These are phyloP conservation scores for Penicillium italicum DNA, from an alignment of 2,329 filamentous ascomycete genomes.

Conservation along the genomic window DNA sequence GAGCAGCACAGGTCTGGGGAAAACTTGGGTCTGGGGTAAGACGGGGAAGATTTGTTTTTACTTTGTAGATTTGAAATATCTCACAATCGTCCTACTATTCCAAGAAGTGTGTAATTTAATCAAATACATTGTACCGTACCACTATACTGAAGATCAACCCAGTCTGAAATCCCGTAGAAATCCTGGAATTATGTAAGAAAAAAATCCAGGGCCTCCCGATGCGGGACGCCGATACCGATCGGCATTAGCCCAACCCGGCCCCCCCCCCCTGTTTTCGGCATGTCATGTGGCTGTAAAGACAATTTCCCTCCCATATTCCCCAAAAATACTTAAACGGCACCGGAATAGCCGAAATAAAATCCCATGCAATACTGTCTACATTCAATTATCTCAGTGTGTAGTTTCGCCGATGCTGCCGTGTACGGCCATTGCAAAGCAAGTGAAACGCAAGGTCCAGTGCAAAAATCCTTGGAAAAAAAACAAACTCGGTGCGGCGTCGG, in stretches of 20 bases:
- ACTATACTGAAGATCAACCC: not conserved
- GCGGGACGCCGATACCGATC: constrained; percentile 17
- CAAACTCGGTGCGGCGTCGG: not conserved
- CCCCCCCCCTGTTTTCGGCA: not conserved
- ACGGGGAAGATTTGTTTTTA: not conserved
- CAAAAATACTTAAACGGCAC: not conserved
- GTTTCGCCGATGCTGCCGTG: not conserved
- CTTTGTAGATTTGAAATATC: not conserved
- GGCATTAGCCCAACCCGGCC: not conserved
- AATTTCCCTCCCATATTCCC: not conserved
- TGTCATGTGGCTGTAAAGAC: not conserved
- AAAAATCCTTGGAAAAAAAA: not conserved
- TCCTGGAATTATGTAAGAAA: not conserved
- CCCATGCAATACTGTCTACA: not conserved
- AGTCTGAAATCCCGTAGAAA: not conserved
- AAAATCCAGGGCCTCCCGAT: constrained; percentile 3
- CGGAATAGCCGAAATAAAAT: not conserved
- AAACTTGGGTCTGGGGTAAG: constrained; percentile 1
- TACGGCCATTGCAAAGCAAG: not conserved
- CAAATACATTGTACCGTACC: no score
- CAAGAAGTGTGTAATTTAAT: not conserved
- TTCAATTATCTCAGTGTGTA: not conserved
- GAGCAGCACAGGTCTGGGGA: constrained; percentile 1
- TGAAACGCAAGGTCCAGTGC: not conserved
- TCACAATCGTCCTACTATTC: not conserved